Base-by-base conservation (phyloP, 108 stramenopile species). In the Skeletonema grethae region DNA sequence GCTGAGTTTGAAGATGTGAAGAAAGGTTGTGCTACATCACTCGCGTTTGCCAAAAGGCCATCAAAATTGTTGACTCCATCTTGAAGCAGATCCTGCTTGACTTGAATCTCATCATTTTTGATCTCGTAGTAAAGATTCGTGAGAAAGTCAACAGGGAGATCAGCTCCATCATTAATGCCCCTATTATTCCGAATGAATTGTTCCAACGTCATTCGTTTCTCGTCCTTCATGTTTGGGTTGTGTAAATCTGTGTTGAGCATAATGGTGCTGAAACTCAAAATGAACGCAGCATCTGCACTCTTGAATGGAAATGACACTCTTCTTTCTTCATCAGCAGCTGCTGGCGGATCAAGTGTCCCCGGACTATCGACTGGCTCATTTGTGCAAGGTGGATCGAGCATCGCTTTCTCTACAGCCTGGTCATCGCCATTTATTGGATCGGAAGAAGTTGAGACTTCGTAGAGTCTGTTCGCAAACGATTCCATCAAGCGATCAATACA, bases 401-500 rank as follows among this genome's bases (percentile, higher is more conserved):
- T 79, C 22, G 77, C 58, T 48, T 72, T 67, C 18, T 67, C 66
- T 20, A 65, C 71, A 61, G 61, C 25, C 30, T 77, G 76, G 56
- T 77, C 55, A 20, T 67, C 16, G 39, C 61, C 67, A 10, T 2
- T 12, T n/a, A 28, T 13, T 29, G 25, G 16, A 24, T 10, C 50
- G 16, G 13, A 28, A 28, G 31, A 57, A 32, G 29, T 82, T 65
- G 88, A 86, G 16, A 84, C 86, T 25, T 76, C 70, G 75, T 87
- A 96, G 24, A 88, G 79, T 72, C 91, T 81, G 36, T 83, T 75
- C 5, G 96, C 89, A 68, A 99, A 97, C 7, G 92, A 90, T 63
- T 98, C 97, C 97, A 99, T 97, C 50, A 99, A 72, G 53, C 97
- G 80, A 77, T 98, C 97, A 60, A 99, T 98, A 70, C 93, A 94